Base-by-base conservation (phyloP, 306 rosid genomes). In the Cucurbita moschata region DNA sequence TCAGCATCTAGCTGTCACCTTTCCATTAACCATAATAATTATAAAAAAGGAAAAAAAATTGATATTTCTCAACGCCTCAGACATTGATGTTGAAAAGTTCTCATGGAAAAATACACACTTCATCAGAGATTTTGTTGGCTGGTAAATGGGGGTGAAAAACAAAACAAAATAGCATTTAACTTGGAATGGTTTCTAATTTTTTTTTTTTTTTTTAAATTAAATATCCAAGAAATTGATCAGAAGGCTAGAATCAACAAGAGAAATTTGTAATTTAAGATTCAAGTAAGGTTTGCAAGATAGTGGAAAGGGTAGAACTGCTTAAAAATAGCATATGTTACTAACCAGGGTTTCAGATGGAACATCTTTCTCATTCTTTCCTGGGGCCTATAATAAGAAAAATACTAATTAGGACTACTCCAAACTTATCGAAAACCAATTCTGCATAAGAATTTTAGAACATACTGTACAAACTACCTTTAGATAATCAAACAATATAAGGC, bases 401-500 rank as follows among this genome's bases (percentile, higher is more conserved):
- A 18, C 38, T 71, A 15, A 67, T 79, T 54, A 79, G 44, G 13
- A 44, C 19, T 21, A 21, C 68, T 49, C 37, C 46, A 58, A 61
- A 26, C 49, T 4, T 49, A 13, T 8, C 39, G 55, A 74, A 74
- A 74, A n/a, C 16, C 50, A 72, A 63, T 7, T 42, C 19, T 6
- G 50, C 23, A 40, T 72, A 74, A 61, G 8, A 63, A 19, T 47
- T 10, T 30, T n/a, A 64, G 40, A 42, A 64, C 52, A 64, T 5
- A 42, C 37, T 60, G 75, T 60, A 54, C 44, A 51, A 69, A 73
- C 71, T 86, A 92, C 98, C 97, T 90, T 93, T 82, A 93, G 63
- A 82, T 93, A 93, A 79, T 93, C 92, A 49, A 90, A 93, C 80
- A 93, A 78, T 86, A 93, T 88, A 76, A 93, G 98, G 83, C 98